Base-by-base conservation (phyloP, 805 yeast genomes). In the Kodamaea hsintzibuensis region DNA sequence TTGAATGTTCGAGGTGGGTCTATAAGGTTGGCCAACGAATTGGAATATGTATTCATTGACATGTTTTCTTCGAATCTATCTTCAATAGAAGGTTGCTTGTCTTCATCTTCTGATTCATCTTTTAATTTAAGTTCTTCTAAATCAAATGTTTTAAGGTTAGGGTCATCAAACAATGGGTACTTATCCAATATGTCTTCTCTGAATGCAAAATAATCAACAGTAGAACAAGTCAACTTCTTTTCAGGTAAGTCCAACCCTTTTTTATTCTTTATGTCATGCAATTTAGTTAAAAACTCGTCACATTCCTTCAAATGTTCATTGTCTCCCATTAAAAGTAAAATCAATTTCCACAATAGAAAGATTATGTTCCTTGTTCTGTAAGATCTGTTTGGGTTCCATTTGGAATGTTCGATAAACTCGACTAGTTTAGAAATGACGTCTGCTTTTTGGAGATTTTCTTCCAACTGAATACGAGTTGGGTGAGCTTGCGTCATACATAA, bases 161-260 rank as follows among this genome's bases (percentile, higher is more conserved):
- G 84, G 12, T 88, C 82, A 4, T 73, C 64, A 57, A 76, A 86
- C 3, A 89, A 72, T 0, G 99, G 98, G 64, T 84, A 93, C 56
- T 96, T 80, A 9, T 90, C 81, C 3, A 77, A 67, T 2, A 92
- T 67, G 55, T 90, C 96, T 50, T 88, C 89, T 56, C 91, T 77
- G 63, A 89, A 91, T 6, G 88, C 83, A 62, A 84, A 85, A 64
- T 89, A 93, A 59, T 92, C 96, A n/a, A 89, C 69, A 0, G 97
- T 96, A 0, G 96, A 85, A 8, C 92, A 85, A 0, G 77, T 69
- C 48, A 79, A 70, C 49, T 64, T 66, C 47, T 61, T 66, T 40
- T 72, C 58, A 4, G 57, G 50, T 27, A 62, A 40, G 30, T 56
- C 62, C 27, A 59, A 64, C 30, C 57, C 68, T 25, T 50, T 60